Conservation (phyloP, 2,329 filamentous ascomycete genomes). For the Ophiocordyceps sinensis region DNA sequence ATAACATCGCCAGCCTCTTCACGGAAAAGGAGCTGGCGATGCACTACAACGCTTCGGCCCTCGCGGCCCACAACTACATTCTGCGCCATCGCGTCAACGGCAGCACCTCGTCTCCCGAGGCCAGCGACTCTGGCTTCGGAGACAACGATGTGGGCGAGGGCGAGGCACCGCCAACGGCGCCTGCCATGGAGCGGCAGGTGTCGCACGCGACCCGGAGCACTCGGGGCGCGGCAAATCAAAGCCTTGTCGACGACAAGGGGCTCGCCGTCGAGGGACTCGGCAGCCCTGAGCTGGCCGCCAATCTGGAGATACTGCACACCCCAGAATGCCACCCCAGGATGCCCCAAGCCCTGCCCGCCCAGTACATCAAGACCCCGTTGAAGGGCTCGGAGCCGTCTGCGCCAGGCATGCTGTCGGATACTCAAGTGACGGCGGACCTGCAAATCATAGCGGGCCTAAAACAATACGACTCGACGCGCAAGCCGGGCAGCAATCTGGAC, state of each 20-base stretch:
- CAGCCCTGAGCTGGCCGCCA: slow-evolving; percentile 43
- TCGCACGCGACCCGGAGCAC: slow-evolving; percentile 52
- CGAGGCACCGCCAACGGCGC: slow-evolving; percentile 31
- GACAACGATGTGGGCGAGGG: slow-evolving; percentile 33
- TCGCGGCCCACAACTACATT: slow-evolving; percentile 48
- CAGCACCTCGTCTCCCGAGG: slow-evolving; percentile 32
- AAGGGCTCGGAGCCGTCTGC: slow-evolving; percentile 41
- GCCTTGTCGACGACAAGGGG: slow-evolving; percentile 42
- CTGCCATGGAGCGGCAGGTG: slow-evolving; percentile 47
- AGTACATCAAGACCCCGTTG: slow-evolving; percentile 43
- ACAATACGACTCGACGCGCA: slow-evolving; percentile 38
- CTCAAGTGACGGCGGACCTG: slow-evolving; percentile 40
- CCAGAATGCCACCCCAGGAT: slow-evolving; percentile 39
- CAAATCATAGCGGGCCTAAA: slow-evolving; percentile 43
- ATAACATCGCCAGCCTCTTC: slow-evolving; percentile 56
- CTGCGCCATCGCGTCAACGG: slow-evolving; percentile 42
- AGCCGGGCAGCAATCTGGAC: slow-evolving; percentile 41
- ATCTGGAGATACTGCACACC: slow-evolving; percentile 39
- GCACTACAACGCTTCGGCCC: slow-evolving; percentile 47
- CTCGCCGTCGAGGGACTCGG: slow-evolving; percentile 45
- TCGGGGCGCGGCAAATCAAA: slow-evolving; percentile 36
- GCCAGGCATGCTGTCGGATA: slow-evolving; percentile 32
- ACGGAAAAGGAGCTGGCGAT: slow-evolving; percentile 55
- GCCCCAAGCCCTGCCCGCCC: slow-evolving; percentile 40
- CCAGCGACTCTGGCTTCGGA: slow-evolving; percentile 37